Conservation (phyloP, 1,139 yeast genomes). For the Yamadazyma jaroonii region DNA sequence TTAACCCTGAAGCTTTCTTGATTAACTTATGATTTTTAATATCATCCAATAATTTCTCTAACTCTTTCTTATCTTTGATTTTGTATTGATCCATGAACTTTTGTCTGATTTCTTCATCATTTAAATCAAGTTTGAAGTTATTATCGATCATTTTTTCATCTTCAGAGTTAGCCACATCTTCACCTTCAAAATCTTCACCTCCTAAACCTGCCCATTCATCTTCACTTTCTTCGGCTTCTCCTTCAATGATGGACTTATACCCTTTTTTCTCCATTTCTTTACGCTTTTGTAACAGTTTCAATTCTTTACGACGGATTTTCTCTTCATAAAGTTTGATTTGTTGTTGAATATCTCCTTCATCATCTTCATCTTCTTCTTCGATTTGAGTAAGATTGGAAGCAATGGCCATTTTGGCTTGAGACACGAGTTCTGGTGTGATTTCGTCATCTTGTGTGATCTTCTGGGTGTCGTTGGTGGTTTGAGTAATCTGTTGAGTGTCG, state of each 20-base stretch:
- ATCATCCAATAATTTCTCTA: constrained; percentile 76
- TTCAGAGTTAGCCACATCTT: constrained; percentile 64
- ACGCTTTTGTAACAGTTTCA: constrained; percentile 36
- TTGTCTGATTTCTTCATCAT: constrained; percentile 58
- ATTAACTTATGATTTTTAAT: constrained; percentile 79
- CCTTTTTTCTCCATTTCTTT: constrained; percentile 53
- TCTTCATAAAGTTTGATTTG: constrained; percentile 36
- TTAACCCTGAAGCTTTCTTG: constrained; percentile 54
- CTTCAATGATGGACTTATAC: constrained; percentile 57
- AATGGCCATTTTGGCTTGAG: constrained; percentile 22
- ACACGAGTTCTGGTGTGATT: constrained; percentile 26
- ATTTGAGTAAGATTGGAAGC: constrained; percentile 12
- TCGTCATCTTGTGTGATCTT: constrained; percentile 15
- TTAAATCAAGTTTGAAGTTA: constrained; percentile 54
- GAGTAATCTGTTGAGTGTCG: constrained; percentile 10
- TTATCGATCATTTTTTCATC: constrained; percentile 84
- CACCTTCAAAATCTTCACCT: constrained; percentile 77
- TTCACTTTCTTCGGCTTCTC: constrained; percentile 94
- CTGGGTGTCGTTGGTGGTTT: not conserved
- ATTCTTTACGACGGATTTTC: constrained; percentile 37
- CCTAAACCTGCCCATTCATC: constrained; percentile 95
- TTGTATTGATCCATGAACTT: constrained; percentile 67
- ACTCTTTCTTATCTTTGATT: constrained; percentile 64
- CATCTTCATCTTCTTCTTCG: constrained; percentile 19
- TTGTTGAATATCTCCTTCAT: constrained; percentile 26